Evolutionary conservation across 2,329 filamentous ascomycete genomes (phyloP), one percentile per base, ranked within the genome.

Genomic region (Dactylellina parvicollis): DNA sequence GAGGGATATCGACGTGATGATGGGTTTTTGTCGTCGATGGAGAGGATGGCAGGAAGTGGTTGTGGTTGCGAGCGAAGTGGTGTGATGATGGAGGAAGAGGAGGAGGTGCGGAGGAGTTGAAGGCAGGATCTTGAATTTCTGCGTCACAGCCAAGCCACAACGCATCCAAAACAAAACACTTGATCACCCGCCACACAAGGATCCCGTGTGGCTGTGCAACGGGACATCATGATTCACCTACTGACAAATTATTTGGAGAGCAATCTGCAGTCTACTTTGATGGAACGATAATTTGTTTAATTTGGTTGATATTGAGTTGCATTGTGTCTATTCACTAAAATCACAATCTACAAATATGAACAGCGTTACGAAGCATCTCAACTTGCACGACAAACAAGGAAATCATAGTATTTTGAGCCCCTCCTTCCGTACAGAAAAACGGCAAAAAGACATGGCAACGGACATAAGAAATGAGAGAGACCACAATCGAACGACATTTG

Each of bases 111-210:
- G 47, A 59, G 50, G 66, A 64, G 59, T 57, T 26, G 46, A 59
- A 12, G 28, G 36, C 34, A 62, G 66, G 66, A 71, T 71, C 66
- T 72, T 54, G 67, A 65, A 52, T 59, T 61, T 72, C 42, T 72
- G 67, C 67, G 67, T 72, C 67, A 72, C 57, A 54, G 49, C 64
- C 47, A 38, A 54, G 64, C 64, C 64, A 54, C 46, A 52, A 24
- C 49, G 16, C 60, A 40, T 20, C 20, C 47, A 60, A 67, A 69
- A 54, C 38, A 59, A 47, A n/a, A 46, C 32, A 54, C n/a, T 36
- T 22, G 40, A 30, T 16, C 20, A 38, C 18, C 5, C 50, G 57
- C 67, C 67, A 54, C 59, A 57, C 40, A 38, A 44, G 34, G 20
- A 62, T 36, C 49, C 40, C 22, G 30, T 22, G 60, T 52, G 62